These are phyloP conservation scores for Trichoderma atroviride DNA, from an alignment of 2,329 filamentous ascomycete genomes.

Conservation along the genomic window DNA sequence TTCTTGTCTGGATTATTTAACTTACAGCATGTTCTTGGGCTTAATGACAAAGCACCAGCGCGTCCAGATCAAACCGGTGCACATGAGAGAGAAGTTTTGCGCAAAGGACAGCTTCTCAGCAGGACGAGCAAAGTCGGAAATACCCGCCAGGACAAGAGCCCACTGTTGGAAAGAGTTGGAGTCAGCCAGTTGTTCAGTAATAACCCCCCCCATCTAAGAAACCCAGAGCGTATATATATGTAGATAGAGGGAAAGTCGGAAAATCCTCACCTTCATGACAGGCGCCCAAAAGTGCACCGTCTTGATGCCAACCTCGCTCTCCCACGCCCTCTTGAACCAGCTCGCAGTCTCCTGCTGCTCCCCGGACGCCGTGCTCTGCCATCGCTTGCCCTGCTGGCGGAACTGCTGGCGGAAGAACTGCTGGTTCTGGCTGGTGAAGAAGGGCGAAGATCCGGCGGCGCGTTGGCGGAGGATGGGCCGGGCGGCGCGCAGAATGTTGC, in stretches of 20 bases:
- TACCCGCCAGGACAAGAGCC: constrained; percentile 87
- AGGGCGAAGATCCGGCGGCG: constrained; percentile 48
- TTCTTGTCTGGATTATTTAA: constrained; percentile 26
- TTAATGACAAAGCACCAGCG: constrained; percentile 98
- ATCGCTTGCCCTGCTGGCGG: constrained; percentile 58
- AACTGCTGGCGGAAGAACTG: constrained; percentile 54
- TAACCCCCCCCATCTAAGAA: no score
- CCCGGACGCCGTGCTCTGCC: constrained; percentile 66
- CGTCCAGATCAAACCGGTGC: constrained; percentile 95
- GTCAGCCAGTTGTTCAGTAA: not conserved
- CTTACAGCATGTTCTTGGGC: constrained; percentile 86
- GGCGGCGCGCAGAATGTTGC: constrained; percentile 56
- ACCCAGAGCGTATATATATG: not conserved
- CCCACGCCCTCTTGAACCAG: constrained; percentile 79
- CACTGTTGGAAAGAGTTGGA: constrained; percentile 57
- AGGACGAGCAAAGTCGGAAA: constrained; percentile 88
- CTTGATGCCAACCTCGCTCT: constrained; percentile 79
- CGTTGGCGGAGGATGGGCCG: constrained; percentile 60
- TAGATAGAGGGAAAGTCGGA: not conserved
- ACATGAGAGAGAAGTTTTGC: constrained; percentile 87
- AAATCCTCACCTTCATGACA: constrained; percentile 70
- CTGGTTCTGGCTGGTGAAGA: constrained; percentile 37
- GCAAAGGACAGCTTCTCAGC: constrained; percentile 90
- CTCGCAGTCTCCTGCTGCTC: constrained; percentile 44
- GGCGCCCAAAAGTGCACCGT: constrained; percentile 99